Evolutionary conservation across 192 early-diverging fungal species (phyloP).

Genomic region (Geranomyces michiganensis): DNA sequence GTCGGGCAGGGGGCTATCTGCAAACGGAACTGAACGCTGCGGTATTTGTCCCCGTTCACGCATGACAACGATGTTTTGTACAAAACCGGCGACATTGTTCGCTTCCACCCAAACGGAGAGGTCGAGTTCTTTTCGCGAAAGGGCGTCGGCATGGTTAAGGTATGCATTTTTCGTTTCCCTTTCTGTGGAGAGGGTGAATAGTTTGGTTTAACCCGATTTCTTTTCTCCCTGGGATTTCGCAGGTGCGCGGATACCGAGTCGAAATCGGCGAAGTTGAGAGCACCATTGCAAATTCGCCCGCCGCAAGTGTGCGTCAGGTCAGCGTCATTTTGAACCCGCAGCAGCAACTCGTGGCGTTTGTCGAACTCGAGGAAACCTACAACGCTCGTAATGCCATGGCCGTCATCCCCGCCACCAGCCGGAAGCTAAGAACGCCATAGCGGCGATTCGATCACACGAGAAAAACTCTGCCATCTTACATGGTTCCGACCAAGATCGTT

Average conservation of each 20-base stretch:
- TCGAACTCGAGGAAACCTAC: conserved; percentile 1
- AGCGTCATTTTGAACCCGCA: background rate
- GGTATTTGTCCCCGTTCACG: conserved; percentile 27
- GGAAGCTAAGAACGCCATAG: conserved; percentile 6
- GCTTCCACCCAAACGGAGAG: background rate
- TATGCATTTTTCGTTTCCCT: conserved; percentile 14
- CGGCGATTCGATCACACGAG: background rate
- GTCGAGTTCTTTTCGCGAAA: conserved; percentile 1
- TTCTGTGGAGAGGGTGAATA: too few species aligned
- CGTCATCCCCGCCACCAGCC: background rate
- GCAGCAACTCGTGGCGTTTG: background rate
- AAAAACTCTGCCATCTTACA: conserved; percentile 17
- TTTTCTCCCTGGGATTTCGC: background rate
- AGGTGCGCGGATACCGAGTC: conserved; percentile 10
- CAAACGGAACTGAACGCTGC: conserved; percentile 41
- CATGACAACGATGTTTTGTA: conserved; percentile 18
- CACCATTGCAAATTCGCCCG: background rate
- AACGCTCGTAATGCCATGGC: background rate
- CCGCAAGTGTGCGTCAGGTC: background rate
- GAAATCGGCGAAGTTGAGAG: conserved; percentile 1
- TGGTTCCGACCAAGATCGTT: conserved; percentile 15
- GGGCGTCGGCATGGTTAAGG: conserved; percentile 40
- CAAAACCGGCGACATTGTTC: conserved; percentile 31
- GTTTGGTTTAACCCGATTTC: background rate
- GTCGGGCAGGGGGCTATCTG: conserved; percentile 46